Percentiles rank a stretch among this genome's conserved stretches.
Evolutionary conservation across 805 yeast genomes (phyloP).

Genomic region (Metschnikowia orientalis): DNA sequence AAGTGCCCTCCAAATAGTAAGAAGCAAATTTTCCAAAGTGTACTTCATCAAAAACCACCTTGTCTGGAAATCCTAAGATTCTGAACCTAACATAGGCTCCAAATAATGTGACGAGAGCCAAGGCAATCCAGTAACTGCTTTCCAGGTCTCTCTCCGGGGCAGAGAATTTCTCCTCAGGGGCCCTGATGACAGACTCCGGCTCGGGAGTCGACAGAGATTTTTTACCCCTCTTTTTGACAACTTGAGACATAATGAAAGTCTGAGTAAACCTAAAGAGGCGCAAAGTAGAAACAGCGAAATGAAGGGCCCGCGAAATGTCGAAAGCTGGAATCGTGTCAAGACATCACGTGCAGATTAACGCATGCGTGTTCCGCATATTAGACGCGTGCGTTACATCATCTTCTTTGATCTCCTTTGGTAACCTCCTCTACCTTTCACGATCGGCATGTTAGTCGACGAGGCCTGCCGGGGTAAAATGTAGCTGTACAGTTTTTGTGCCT

Average conservation of each 20-base stretch:
- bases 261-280: constrained; percentile 1
- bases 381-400: constrained; percentile 23
- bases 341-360: not conserved
- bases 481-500: not conserved
- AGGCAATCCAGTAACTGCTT: constrained; percentile 30
- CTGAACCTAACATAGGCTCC: constrained; percentile 57
- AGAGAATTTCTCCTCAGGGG: constrained; percentile 1
- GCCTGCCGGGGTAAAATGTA: constrained; percentile 4
- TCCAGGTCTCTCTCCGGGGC: constrained; percentile 23
- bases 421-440: constrained; percentile 42
- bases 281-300: too few species aligned
- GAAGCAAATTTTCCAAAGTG: constrained; percentile 85
- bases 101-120: constrained; percentile 34
- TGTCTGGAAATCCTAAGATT: constrained; percentile 58
- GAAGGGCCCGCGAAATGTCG: too few species aligned
- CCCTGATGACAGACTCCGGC: constrained; percentile 8
- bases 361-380: not conserved
- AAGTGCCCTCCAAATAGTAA: constrained; percentile 82
- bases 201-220: constrained; percentile 12
- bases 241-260: constrained; percentile 22
- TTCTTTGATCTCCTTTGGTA: constrained; percentile 40
- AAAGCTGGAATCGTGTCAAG: too few species aligned
- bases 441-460: constrained; percentile 20
- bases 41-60: constrained; percentile 83
- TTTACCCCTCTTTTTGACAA: constrained; percentile 28